Conservation (phyloP, 2,329 filamentous ascomycete species). For the Diplodia seriata region DNA sequence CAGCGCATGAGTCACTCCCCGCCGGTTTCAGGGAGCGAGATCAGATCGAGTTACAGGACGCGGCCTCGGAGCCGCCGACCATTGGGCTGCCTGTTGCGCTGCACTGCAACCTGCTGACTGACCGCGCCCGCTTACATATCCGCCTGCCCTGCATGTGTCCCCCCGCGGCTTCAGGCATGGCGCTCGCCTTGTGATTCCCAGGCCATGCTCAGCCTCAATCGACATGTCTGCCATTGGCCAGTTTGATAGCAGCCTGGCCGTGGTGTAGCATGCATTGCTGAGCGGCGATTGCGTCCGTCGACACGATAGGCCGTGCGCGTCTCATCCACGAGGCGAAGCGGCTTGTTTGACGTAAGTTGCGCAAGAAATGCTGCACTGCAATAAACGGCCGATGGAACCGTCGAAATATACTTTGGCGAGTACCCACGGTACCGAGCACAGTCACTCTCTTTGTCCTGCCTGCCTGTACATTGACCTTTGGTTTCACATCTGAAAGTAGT, state of each 20-base stretch:
- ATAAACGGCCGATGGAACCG: too few species aligned
- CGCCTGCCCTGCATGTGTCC: background rate
- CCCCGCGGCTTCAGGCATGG: background rate
- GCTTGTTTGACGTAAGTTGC: constrained; percentile 1
- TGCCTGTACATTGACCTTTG: background rate
- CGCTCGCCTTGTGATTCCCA: constrained; percentile 20
- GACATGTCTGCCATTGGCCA: background rate
- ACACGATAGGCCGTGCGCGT: constrained; percentile 21
- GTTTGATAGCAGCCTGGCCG: constrained; percentile 13
- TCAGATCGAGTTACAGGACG: constrained; percentile 16
- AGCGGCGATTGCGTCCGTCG: constrained; percentile 6
- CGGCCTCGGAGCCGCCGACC: constrained; percentile 2
- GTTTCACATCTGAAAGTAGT: background rate
- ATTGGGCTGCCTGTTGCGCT: background rate
- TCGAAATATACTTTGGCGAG: background rate
- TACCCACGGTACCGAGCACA: background rate
- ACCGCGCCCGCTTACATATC: constrained; percentile 15
- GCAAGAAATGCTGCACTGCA: background rate
- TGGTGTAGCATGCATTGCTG: constrained; percentile 3
- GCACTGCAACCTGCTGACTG: constrained; percentile 19
- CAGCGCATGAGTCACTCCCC: constrained; percentile 15
- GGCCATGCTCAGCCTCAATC: constrained; percentile 18
- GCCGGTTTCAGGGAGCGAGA: constrained; percentile 23
- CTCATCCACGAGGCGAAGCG: constrained; percentile 9
- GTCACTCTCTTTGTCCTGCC: background rate